Evolutionary conservation across 345 rosid genomes (phyloP), one percentile per base, ranked within the genome.

Genomic region (Melaleuca alternifolia): DNA sequence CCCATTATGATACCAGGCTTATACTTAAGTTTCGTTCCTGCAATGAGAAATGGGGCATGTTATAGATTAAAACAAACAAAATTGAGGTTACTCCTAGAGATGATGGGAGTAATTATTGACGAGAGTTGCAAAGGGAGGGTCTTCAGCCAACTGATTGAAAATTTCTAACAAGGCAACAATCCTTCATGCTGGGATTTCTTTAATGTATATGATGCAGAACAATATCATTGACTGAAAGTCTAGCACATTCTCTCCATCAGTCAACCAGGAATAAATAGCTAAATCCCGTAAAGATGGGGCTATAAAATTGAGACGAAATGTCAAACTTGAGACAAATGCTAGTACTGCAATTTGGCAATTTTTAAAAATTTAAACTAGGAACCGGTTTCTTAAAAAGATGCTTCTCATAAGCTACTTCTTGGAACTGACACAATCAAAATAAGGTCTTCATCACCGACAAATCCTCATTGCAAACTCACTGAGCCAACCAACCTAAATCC

Each of bases 1-100:
- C 99, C 99, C 92, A 94, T 90, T 83, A 96, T 89, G 50, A 88
- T 91, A 87, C 99, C 99, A 33, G 99, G 98, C 89, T 94, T 94
- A 92, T 95, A 96, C 89, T 90, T 92, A 51, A 96, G 84, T 83
- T 86, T 89, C 6, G 95, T 94, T 10, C 97, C 99, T 94, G 92
- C 87, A 3, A 56, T 50, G 20, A 4, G 50, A 53, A 21, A 53
- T 44, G 59, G 46, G 37, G 48, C 44, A 33, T 26, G 46, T 15
- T 20, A 37, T 52, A 12, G 11, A 54, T 16, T 4, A 41, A 24
- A 52, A 21, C 41, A 61, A 54, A 2, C 21, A 65, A 24, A 20
- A 71, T 71, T 37, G 24, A 71, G 81, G 26, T 71, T 37, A 10
- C 44, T 56, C 61, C 61, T 24, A 23, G 61, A 56, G 11, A 56